These are phyloP conservation scores for Eurotiales sp. DNA, from an alignment of 2,329 filamentous ascomycete species.

Conservation along the genomic window DNA sequence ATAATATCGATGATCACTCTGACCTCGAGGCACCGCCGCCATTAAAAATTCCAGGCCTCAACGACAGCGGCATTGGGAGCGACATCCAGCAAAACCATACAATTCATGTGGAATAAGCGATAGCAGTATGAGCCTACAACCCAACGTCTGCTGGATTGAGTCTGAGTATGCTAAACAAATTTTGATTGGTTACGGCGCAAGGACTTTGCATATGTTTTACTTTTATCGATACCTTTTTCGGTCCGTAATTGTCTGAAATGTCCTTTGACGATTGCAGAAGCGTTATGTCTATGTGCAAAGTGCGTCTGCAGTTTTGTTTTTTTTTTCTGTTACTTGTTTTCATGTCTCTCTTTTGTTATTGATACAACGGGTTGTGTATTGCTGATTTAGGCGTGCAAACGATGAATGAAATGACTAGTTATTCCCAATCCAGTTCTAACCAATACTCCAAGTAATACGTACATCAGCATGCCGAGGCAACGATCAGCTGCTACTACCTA, in stretches of 20 bases:
- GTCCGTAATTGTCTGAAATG: neutral
- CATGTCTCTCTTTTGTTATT: slow-evolving; percentile 13
- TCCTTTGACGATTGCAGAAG: no score
- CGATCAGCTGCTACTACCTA: no score
- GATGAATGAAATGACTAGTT: slow-evolving; percentile 6
- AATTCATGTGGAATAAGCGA: neutral
- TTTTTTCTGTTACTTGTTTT: neutral
- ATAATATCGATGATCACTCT: slow-evolving; percentile 4
- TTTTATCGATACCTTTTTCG: neutral
- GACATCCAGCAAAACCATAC: slow-evolving; percentile 3
- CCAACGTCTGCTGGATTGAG: no score
- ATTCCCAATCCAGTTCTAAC: no score
- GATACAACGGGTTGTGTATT: slow-evolving; percentile 1
- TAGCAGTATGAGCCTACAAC: no score
- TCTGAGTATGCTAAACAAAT: no score
- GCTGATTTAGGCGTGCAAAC: slow-evolving; percentile 2
- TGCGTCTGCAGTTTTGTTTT: neutral
- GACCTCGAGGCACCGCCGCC: slow-evolving; percentile 13
- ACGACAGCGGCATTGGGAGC: slow-evolving; percentile 16
- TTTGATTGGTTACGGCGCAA: neutral
- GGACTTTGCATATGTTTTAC: neutral
- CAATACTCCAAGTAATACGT: no score
- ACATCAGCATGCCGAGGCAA: no score
- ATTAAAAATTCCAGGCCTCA: slow-evolving; percentile 7
- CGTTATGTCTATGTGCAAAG: no score